These are phyloP conservation scores for Hemerocallis citrina DNA, from an alignment of 106 monocot genomes.

Conservation along the genomic window DNA sequence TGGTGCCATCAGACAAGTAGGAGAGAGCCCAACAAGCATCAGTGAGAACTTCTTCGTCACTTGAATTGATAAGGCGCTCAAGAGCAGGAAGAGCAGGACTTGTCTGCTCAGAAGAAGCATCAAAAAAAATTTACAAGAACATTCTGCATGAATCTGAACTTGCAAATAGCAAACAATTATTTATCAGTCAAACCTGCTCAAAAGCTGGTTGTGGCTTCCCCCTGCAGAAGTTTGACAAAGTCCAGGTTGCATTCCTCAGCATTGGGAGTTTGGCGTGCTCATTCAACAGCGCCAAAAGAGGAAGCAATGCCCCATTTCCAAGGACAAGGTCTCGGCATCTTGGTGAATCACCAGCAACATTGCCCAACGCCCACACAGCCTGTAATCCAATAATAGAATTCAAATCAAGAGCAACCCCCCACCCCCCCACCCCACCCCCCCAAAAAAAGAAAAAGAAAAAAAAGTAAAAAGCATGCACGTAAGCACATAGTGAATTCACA, in stretches of 20 bases:
- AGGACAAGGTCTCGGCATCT: constrained; percentile 55
- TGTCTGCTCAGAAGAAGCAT: constrained; percentile 15
- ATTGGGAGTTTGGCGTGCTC: constrained; percentile 57
- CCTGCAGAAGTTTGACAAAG: constrained; percentile 61
- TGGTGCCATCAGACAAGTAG: constrained; percentile 45
- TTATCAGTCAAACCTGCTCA: constrained; percentile 32
- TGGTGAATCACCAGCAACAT: constrained; percentile 71
- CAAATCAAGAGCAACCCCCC: background rate
- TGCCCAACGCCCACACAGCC: constrained; percentile 69
- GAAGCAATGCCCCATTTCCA: constrained; percentile 30
- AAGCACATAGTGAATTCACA: too few species aligned
- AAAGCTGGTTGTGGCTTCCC: constrained; percentile 51
- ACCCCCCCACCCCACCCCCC: too few species aligned
- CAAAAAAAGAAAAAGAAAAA: too few species aligned
- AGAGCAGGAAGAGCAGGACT: constrained; percentile 42
- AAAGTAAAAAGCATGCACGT: too few species aligned
- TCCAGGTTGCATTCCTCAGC: constrained; percentile 75
- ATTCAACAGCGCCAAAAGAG: constrained; percentile 40
- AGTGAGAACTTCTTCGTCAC: constrained; percentile 55
- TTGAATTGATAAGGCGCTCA: constrained; percentile 37
- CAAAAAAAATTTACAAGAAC: background rate
- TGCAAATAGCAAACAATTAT: background rate
- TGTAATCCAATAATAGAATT: background rate
- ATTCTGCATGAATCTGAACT: background rate
- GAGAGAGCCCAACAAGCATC: constrained; percentile 55